A percentile compares a stretch with the other conserved stretches of the same genome.
These are phyloP conservation scores for Trichoderma aggressivum DNA, from an alignment of 2,329 filamentous ascomycete genomes.

Conservation along the genomic window DNA sequence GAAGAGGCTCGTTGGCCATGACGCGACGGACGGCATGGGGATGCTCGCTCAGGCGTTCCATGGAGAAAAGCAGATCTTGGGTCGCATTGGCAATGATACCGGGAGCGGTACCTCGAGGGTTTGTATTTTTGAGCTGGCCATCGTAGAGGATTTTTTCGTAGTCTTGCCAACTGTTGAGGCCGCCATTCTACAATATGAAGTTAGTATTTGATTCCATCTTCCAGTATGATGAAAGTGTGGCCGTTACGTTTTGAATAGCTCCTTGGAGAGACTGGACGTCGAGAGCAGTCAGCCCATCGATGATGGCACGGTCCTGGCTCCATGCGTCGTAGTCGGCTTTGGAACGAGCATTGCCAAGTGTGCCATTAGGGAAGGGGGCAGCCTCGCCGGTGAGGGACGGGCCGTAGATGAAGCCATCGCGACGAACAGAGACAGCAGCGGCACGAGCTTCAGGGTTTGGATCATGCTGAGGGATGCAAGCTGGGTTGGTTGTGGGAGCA, in stretches of 20 bases:
- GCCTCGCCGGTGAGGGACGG: constrained; percentile 24
- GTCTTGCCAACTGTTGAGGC: background rate
- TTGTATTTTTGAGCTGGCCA: constrained; percentile 37
- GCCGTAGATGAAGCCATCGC: constrained; percentile 20
- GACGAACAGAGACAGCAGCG: constrained; percentile 14
- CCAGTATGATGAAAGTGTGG: background rate
- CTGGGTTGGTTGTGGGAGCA: background rate
- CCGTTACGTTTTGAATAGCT: background rate
- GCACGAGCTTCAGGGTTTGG: constrained; percentile 14
- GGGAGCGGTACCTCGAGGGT: constrained; percentile 30
- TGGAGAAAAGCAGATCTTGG: constrained; percentile 45
- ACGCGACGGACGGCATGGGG: constrained; percentile 38
- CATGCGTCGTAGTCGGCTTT: constrained; percentile 21
- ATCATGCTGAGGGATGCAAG: constrained; percentile 20
- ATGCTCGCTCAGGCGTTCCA: constrained; percentile 44
- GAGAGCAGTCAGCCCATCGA: constrained; percentile 16
- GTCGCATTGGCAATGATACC: constrained; percentile 44
- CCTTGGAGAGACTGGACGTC: background rate
- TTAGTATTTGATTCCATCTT: background rate
- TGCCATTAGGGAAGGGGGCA: constrained; percentile 23
- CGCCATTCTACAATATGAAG: background rate
- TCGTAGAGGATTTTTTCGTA: constrained; percentile 35
- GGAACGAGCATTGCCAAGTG: constrained; percentile 20
- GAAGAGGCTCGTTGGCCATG: constrained; percentile 31
- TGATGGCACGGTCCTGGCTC: constrained; percentile 20